Evolutionary conservation across 345 rosid genomes (phyloP).

Genomic region (Hibiscus mutabilis): DNA sequence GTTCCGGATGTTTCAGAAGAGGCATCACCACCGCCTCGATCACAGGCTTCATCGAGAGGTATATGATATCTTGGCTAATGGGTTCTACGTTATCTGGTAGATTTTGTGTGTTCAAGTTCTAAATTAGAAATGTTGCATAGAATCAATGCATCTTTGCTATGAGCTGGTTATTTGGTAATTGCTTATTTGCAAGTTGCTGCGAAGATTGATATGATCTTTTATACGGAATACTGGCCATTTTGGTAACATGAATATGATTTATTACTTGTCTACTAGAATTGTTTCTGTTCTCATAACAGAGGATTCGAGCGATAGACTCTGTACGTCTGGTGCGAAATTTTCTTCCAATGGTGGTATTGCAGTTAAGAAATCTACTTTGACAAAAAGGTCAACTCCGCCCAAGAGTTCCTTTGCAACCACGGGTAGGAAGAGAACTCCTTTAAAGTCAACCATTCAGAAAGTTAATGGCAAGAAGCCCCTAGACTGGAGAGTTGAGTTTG

Average conservation of each 20-base stretch:
- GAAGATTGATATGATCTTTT: not conserved
- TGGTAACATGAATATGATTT: not conserved
- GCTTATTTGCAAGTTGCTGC: not conserved
- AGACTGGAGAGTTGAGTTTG: constrained; percentile 48
- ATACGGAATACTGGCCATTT: not conserved
- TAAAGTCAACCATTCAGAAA: constrained; percentile 29
- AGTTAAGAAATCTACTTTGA: constrained; percentile 27
- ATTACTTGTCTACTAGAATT: not conserved
- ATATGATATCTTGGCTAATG: not conserved
- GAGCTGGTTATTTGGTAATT: not conserved
- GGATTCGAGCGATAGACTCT: constrained; percentile 49
- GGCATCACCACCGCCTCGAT: constrained; percentile 57
- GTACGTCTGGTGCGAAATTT: constrained; percentile 36
- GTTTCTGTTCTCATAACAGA: constrained; percentile 28
- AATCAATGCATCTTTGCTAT: not conserved
- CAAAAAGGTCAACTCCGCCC: constrained; percentile 39
- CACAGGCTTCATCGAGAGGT: constrained; percentile 71
- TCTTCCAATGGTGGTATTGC: constrained; percentile 24
- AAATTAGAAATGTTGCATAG: constrained; percentile 5
- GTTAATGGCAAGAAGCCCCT: constrained; percentile 40
- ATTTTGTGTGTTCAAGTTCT: not conserved
- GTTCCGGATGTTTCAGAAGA: constrained; percentile 81
- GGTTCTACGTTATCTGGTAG: constrained; percentile 5
- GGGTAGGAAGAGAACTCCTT: constrained; percentile 40
- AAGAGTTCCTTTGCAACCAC: constrained; percentile 42